Base-by-base conservation (phyloP, 2,329 filamentous ascomycete genomes). In the Diaporthe citriasiana region DNA sequence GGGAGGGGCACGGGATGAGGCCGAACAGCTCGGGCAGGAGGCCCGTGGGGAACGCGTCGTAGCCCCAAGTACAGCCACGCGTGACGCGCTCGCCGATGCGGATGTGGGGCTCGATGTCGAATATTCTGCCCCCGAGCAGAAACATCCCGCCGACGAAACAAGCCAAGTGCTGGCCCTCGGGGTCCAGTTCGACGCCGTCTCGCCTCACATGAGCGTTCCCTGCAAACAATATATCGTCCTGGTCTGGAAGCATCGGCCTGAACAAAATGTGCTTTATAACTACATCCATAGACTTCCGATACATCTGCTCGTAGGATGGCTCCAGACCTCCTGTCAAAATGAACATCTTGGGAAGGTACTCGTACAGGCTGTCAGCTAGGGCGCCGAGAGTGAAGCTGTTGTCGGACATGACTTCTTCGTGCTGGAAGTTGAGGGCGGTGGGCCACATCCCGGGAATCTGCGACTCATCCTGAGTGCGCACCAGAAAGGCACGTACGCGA, bases 391-490 rank as follows among this genome's bases (percentile, higher is more conserved):
- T 88, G 77, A 88, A 91, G n/a, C 66, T 47, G 3, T 73, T 81
- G 12, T 83, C 83, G 22, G 77, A 78, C 17, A 82, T 73, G 50
- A 85, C 84, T 77, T 79, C 84, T 81, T 83, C 85, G 87, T 76
- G 88, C 84, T 78, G 85, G 85, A 82, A 88, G 81, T 95, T 89
- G 66, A 96, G 83, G 66, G 85, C 84, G 27, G 89, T 86, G 1
- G 93, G 93, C 93, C 92, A 97, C 85, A 97, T 88, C 3, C 94
- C 94, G 0, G 94, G 94, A 8, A 96, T 82, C n/a, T 84, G 85
- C 0, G 94, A 95, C 6, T 86, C 82, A 78, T 91, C 90, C 82
- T 97, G 94, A 70, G 89, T 89, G 51, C 87, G 84, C 70, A 92
- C 88, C n/a, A 97, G 86, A 30, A 92, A 89, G 73, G 92, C 88